Evolutionary conservation across 148 eudicot genomes (phyloP).

Genomic region (Polygonum aviculare): DNA sequence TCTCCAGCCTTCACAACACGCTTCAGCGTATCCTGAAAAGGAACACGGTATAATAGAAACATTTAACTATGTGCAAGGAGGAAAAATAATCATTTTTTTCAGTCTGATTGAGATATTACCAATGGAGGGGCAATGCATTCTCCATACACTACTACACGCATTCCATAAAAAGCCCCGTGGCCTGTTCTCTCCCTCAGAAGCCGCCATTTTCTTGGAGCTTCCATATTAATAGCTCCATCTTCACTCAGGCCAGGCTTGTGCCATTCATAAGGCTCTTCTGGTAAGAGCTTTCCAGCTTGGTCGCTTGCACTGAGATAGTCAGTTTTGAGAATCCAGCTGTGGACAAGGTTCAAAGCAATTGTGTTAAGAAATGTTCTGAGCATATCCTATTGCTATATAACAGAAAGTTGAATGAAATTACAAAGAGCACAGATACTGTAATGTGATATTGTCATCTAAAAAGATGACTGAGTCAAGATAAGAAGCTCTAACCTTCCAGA

Average conservation of each 20-base stretch:
- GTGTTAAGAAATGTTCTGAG: neutral
- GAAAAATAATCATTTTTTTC: neutral
- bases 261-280: slow-evolving; percentile 96
- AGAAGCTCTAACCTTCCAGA: slow-evolving; percentile 66
- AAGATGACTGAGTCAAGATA: neutral
- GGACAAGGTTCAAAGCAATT: neutral
- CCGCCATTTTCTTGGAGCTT: slow-evolving; percentile 98
- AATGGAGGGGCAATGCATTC: slow-evolving; percentile 91
- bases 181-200: slow-evolving; percentile 81
- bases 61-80: neutral
- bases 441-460: neutral
- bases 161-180: slow-evolving; percentile 88
- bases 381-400: neutral
- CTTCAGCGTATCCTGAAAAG: slow-evolving; percentile 76
- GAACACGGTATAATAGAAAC: neutral
- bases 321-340: slow-evolving; percentile 93
- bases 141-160: slow-evolving; percentile 75
- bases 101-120: slow-evolving; percentile 32
- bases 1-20: slow-evolving; percentile 91
- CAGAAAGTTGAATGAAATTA: neutral
- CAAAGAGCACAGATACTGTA: neutral
- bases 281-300: slow-evolving; percentile 69
- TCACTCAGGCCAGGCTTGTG: slow-evolving; percentile 69
- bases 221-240: slow-evolving; percentile 78
- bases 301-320: slow-evolving; percentile 71